Conservation (phyloP, 2,329 filamentous ascomycete genomes). For the Pestalotiopsis sp. region DNA sequence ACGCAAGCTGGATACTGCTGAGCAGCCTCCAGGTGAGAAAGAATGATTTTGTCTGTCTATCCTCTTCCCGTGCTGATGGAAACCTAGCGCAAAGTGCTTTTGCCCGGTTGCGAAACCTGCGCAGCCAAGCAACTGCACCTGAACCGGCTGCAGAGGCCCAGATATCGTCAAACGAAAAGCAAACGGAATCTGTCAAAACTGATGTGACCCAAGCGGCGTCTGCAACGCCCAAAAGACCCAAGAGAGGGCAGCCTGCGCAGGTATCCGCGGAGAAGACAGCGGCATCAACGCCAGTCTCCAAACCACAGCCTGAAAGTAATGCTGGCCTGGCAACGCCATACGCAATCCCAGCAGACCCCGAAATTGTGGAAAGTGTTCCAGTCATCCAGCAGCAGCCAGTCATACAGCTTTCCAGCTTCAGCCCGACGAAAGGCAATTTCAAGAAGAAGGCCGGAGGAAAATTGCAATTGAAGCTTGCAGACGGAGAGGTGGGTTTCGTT, state of each 20-base stretch:
- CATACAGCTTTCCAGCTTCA: conserved; percentile 31
- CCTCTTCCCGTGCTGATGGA: conserved; percentile 16
- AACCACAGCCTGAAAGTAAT: neutral
- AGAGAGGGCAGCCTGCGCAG: conserved; percentile 14
- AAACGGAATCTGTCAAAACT: neutral
- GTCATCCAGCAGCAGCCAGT: conserved; percentile 15
- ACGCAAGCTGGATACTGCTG: conserved; percentile 43
- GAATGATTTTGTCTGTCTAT: neutral
- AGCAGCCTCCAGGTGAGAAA: conserved; percentile 37
- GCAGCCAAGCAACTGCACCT: conserved; percentile 3
- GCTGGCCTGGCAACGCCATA: neutral
- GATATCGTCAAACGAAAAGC: neutral
- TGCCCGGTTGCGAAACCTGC: conserved; percentile 40
- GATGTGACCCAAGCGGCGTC: neutral
- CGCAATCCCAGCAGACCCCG: neutral
- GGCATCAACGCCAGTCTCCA: neutral
- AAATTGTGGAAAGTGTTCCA: conserved; percentile 12
- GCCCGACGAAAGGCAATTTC: conserved; percentile 28
- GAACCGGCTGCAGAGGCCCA: neutral
- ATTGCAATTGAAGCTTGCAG: conserved; percentile 25
- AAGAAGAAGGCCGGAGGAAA: conserved; percentile 26
- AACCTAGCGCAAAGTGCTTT: conserved; percentile 45
- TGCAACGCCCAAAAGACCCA: conserved; percentile 20
- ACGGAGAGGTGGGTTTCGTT: conserved; percentile 30
- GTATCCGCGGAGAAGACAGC: neutral